Base-by-base conservation (phyloP, 805 yeast genomes). In the Ogataea trehalophila region DNA sequence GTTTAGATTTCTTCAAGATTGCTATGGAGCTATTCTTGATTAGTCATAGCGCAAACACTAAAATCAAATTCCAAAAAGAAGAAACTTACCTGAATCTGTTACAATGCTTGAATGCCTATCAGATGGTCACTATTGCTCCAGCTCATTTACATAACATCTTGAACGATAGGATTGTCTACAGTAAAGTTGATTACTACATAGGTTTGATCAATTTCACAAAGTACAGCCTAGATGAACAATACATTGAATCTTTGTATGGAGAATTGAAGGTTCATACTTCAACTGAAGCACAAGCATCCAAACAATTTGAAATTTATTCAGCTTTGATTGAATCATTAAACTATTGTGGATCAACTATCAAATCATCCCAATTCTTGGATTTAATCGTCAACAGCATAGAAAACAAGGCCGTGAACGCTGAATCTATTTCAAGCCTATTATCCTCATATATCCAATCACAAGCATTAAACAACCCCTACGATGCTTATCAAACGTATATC, bases 341-440 rank as follows among this genome's bases (percentile, higher is more conserved):
- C 13, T 66, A 69, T 44, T 76, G 78, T 39, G 76, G 74, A 37
- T 77, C 81, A 52, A 53, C 72, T 35, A 67, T 70, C 8, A 54
- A 74, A 37, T 82, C 88, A 4, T 73, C 84, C 1, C 70, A 74
- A 48, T 73, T 83, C 47, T 65, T 85, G 55, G 86, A 84, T 58
- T 68, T 72, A 37, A 68, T 83, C 6, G 61, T 84, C 38, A 54
- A 69, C 0, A 42, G 53, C 11, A 41, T 52, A 6, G 53, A 52
- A n/a, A 46, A 52, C 14, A 51, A 49, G 36, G 18, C 46, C 7
- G 33, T 48, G 52, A 22, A 36, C 46, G 11, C 53, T 48, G 33
- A 16, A 43, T 1, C 50, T 1, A 50, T 63, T 15, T 52, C 60
- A 2, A 34, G 41, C 3, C 43, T 66, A 33, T 42, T 68, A 15